Evolutionary conservation across 441 rosid genomes (phyloP).

Genomic region (Rhodomyrtus psidioides): DNA sequence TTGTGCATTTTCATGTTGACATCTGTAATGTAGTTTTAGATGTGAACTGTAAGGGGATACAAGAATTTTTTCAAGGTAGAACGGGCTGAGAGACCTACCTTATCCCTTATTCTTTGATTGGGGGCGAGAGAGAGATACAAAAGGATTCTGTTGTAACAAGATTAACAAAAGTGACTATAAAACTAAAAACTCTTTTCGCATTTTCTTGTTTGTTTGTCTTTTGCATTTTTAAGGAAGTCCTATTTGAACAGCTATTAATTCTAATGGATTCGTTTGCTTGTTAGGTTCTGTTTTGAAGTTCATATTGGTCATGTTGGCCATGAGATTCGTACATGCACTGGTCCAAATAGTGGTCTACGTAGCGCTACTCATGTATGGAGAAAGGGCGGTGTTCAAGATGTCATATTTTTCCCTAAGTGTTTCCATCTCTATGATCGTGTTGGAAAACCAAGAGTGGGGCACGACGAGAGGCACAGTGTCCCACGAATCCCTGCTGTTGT

Average conservation of each 20-base stretch:
- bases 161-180: background rate
- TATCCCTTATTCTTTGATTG: background rate
- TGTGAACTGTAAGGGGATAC: background rate
- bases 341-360: conserved; percentile 53
- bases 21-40: background rate
- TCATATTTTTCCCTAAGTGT: conserved; percentile 54
- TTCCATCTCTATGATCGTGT: conserved; percentile 82
- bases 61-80: background rate
- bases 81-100: background rate
- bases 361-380: conserved; percentile 74
- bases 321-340: conserved; percentile 62
- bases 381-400: conserved; percentile 45
- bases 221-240: background rate
- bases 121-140: background rate
- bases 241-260: background rate
- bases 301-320: conserved; percentile 69
- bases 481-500: conserved; percentile 58
- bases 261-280: background rate
- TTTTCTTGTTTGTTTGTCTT: background rate
- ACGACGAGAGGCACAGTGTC: conserved; percentile 38
- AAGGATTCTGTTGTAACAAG: background rate
- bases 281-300: conserved; percentile 72
- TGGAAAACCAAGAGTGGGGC: conserved; percentile 63
- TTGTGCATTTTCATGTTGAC: background rate
- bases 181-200: background rate